Percentiles rank a stretch among this genome's conserved stretches.
These are phyloP conservation scores for Naematelia encephala DNA, from an alignment of 768 basidiomycete genomes.

Conservation along the genomic window DNA sequence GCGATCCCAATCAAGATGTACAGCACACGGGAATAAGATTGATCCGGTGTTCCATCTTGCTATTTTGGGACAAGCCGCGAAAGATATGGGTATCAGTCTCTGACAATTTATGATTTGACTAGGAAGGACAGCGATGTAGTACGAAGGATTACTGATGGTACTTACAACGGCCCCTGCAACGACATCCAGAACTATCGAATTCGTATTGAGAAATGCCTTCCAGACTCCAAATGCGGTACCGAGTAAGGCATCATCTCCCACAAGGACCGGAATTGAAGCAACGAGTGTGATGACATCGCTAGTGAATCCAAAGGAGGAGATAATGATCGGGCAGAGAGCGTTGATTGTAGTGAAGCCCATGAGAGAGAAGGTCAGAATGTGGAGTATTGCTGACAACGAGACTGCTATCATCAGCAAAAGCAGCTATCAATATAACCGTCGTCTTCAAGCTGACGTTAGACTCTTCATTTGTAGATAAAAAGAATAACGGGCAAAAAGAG, in stretches of 20 bases:
- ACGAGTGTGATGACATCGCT: conserved; percentile 45
- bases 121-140: not conserved
- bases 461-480: no score
- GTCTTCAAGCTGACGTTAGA: no score
- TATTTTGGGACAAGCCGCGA: no score
- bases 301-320: conserved; percentile 37
- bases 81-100: not conserved
- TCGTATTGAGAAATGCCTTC: conserved; percentile 44
- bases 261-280: conserved; percentile 41
- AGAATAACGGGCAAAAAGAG: no score
- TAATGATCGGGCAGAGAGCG: conserved; percentile 42
- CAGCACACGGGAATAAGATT: conserved; percentile 41
- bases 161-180: conserved; percentile 42
- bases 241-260: conserved; percentile 35
- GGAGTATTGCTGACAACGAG: conserved; percentile 40
- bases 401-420: no score
- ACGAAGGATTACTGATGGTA: not conserved
- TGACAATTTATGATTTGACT: no score
- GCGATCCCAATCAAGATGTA: conserved; percentile 48
- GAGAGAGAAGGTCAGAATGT: conserved; percentile 43
- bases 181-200: conserved; percentile 39
- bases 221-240: conserved; percentile 47
- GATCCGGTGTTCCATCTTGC: conserved; percentile 37
- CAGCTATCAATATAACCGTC: no score
- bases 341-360: conserved; percentile 45